Base-by-base conservation (phyloP, 306 rosid species). In the Gastrolobium villosum region DNA sequence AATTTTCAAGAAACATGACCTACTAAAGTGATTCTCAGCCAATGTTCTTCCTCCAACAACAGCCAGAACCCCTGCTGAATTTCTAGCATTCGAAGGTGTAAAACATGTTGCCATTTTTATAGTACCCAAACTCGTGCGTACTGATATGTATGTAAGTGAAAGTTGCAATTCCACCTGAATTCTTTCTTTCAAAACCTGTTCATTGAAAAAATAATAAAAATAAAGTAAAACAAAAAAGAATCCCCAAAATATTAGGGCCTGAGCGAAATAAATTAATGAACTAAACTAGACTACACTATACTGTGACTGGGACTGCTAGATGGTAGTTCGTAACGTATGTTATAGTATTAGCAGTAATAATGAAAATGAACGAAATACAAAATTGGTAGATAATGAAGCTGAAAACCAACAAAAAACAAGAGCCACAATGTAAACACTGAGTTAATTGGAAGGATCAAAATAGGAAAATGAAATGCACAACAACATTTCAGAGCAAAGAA, bases 71-170 rank as follows among this genome's bases (percentile, higher is more conserved):
- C 91, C 87, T 2, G 82, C 87, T 20, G 90, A 91, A 80, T 87
- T 95, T 70, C 89, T 79, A 59, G 87, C 69, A 69, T 85, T 93
- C 1, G 88, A 73, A 80, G 89, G 88, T 44, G 88, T 82, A 85
- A 83, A 87, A 82, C 80, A 89, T 20, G 91, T 84, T 30, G 90
- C 88, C 99, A 95, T 95, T 81, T 11, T 37, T 65, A 65, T 28
- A 70, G 65, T 57, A 59, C 57, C 82, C 39, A 79, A 70, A 55
- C 83, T 79, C 67, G 60, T n/a, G 43, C 66, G 11, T 71, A 49
- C 52, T 37, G 59, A 31, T 5, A 34, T 74, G 63, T n/a, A 28
- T 4, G 45, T 3, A 43, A 37, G 35, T 6, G 34, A 31, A 61
- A 62, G 26, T 8, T 65, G 69, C 75, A 79, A 83, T 40, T 79